A percentile compares a stretch with the other conserved stretches of the same genome.
These are phyloP conservation scores for Fomitopsis pulvina DNA, from an alignment of 768 basidiomycete species.

Conservation along the genomic window DNA sequence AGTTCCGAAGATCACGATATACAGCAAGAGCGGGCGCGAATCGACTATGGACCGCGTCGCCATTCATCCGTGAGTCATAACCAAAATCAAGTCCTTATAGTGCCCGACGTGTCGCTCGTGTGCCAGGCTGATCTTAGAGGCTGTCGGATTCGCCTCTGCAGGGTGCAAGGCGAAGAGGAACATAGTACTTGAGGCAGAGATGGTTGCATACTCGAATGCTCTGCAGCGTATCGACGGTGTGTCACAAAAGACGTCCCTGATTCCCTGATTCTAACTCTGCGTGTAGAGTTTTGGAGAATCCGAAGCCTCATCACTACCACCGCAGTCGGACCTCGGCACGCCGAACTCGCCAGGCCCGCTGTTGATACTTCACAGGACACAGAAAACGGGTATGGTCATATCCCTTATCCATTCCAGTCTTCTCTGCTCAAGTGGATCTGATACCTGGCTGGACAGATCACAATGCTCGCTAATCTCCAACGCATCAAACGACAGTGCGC, in stretches of 20 bases:
- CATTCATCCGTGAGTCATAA: constrained; percentile 41
- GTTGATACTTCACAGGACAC: constrained; percentile 1
- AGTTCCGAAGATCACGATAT: constrained; percentile 57
- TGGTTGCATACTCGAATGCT: constrained; percentile 73
- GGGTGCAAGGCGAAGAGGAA: constrained; percentile 14
- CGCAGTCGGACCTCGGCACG: constrained; percentile 44
- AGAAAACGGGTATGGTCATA: constrained; percentile 2
- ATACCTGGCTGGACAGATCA: too few species aligned
- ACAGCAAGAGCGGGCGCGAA: constrained; percentile 83
- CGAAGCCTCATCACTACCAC: constrained; percentile 51
- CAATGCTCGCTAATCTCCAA: constrained; percentile 38
- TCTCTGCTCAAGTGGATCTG: too few species aligned
- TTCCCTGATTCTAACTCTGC: background rate
- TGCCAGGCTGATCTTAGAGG: background rate
- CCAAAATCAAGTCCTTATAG: too few species aligned
- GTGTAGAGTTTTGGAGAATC: constrained; percentile 74
- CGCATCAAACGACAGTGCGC: constrained; percentile 28
- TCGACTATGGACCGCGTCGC: constrained; percentile 71
- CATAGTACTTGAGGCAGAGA: constrained; percentile 74
- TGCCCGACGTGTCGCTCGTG: background rate
- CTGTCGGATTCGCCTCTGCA: background rate
- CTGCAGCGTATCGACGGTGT: constrained; percentile 60
- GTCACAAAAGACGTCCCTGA: constrained; percentile 13
- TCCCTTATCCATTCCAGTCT: background rate
- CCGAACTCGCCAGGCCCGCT: background rate